phyloP scores from a whole-genome alignment of 2,329 filamentous ascomycete species.

The Alternaria hordeiaustralica region DNA sequence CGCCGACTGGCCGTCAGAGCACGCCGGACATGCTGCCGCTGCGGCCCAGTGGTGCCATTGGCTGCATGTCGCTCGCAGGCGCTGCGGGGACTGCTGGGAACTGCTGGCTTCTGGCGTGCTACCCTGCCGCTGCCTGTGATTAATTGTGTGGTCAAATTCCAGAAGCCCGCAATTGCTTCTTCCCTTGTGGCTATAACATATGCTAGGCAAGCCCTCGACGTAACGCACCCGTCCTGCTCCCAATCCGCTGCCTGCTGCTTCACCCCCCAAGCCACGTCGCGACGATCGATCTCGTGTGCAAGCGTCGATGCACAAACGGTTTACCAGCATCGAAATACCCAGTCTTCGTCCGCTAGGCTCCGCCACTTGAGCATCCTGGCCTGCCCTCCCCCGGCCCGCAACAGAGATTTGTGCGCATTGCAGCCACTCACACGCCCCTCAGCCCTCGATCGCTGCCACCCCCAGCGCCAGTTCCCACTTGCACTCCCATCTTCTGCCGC shows the following conservation, averaged over 20 bases:
- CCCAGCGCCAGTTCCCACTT: constrained; percentile 16
- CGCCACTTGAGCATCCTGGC: constrained; percentile 16
- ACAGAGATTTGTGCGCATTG: constrained; percentile 21
- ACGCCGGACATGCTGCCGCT: constrained; percentile 1
- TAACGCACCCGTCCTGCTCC: not conserved
- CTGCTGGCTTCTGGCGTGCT: not conserved
- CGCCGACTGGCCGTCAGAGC: constrained; percentile 4
- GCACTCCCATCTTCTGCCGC: constrained; percentile 11
- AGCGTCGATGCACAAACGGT: constrained; percentile 15
- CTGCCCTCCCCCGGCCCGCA: constrained; percentile 12
- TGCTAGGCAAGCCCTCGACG: constrained; percentile 4
- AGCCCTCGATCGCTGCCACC: constrained; percentile 22
- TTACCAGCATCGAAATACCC: constrained; percentile 13
- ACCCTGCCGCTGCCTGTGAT: not conserved
- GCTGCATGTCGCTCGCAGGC: not conserved
- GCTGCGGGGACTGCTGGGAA: not conserved
- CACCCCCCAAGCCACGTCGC: not conserved
- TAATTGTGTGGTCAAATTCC: not conserved
- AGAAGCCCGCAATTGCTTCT: constrained; percentile 11
- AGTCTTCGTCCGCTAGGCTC: constrained; percentile 9
- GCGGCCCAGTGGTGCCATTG: not conserved
- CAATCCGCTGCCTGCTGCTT: not conserved
- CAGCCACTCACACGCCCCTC: constrained; percentile 13
- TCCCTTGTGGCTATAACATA: constrained; percentile 7
- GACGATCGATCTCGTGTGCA: not conserved